Conservation (phyloP, 2,329 filamentous ascomycete species). For the Aspergillus ustus region DNA sequence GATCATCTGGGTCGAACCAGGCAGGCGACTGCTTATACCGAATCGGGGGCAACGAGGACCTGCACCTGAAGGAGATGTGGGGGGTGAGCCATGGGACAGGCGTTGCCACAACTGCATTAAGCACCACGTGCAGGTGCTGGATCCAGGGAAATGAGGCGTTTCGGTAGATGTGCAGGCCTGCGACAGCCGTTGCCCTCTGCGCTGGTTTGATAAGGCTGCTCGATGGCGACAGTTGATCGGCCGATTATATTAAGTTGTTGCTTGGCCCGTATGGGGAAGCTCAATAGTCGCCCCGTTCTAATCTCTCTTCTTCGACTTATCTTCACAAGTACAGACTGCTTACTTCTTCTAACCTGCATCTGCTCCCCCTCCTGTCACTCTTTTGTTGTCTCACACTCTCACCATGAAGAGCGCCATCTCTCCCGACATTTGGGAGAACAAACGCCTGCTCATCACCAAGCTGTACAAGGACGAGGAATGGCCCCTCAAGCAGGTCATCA, state of each 20-base stretch:
- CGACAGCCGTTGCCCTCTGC: not conserved
- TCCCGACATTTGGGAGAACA: conserved; percentile 19
- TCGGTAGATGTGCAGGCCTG: conserved; percentile 1
- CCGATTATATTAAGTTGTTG: conserved; percentile 3
- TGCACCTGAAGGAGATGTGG: not conserved
- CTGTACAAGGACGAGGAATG: conserved; percentile 20
- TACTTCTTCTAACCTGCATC: not conserved
- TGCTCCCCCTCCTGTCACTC: not conserved
- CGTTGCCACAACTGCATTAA: not conserved
- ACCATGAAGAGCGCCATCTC: conserved; percentile 17
- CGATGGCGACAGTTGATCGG: conserved; percentile 8
- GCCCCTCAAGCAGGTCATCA: conserved; percentile 20
- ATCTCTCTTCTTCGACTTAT: not conserved
- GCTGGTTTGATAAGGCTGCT: conserved; percentile 6
- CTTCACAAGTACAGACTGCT: not conserved
- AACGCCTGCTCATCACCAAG: conserved; percentile 15
- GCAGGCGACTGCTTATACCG: conserved; percentile 2
- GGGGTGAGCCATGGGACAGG: not conserved
- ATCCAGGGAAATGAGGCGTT: not conserved
- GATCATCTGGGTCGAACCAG: conserved; percentile 2
- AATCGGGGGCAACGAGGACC: conserved; percentile 6
- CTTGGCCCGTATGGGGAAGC: conserved; percentile 2
- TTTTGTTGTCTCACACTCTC: not conserved
- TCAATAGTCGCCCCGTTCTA: not conserved
- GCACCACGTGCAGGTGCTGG: conserved; percentile 8